Percentiles rank a stretch among this genome's conserved stretches.
Conservation (phyloP, 2,329 filamentous ascomycete genomes). For the Macroventuria anomochaeta region DNA sequence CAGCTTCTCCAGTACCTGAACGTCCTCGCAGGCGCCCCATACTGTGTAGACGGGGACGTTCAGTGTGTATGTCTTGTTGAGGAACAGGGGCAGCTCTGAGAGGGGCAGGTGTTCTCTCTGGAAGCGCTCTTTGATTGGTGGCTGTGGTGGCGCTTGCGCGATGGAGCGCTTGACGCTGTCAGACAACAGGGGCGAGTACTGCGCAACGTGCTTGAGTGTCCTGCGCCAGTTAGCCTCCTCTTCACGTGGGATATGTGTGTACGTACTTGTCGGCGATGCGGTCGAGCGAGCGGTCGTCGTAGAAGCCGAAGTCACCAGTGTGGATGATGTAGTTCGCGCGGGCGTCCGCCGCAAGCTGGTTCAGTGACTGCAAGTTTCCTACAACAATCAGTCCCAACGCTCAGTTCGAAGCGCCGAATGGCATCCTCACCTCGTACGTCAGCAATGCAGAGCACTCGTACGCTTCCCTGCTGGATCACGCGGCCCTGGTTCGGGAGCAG, state of each 20-base stretch:
- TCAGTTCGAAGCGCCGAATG: rapidly evolving
- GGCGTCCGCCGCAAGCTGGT: constrained; percentile 93
- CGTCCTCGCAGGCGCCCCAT: constrained; percentile 98
- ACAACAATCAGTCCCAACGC: constrained; percentile 21
- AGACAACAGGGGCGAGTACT: constrained; percentile 93
- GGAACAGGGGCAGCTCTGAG: constrained; percentile 87
- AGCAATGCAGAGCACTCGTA: constrained; percentile 59
- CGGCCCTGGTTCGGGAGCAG: constrained; percentile 61
- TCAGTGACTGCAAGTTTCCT: constrained; percentile 96
- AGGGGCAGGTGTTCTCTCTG: constrained; percentile 81
- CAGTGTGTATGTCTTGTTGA: constrained; percentile 86
- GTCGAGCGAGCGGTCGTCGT: constrained; percentile 93
- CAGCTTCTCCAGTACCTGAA: constrained; percentile 96
- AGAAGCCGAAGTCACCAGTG: constrained; percentile 98
- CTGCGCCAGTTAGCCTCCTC: constrained; percentile 55
- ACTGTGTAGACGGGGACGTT: constrained; percentile 98
- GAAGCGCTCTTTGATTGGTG: constrained; percentile 82
- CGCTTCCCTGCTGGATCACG: constrained; percentile 58
- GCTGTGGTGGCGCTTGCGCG: constrained; percentile 70
- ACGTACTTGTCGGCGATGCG: constrained; percentile 97
- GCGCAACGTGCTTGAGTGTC: constrained; percentile 96
- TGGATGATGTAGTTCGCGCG: constrained; percentile 98
- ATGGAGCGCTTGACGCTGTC: constrained; percentile 74
- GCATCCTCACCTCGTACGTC: constrained; percentile 57
- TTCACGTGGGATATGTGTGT: neutral